A percentile compares a stretch with the other conserved stretches of the same genome.
Evolutionary conservation across 2,329 filamentous ascomycete species (phyloP).

Genomic region (Bimuria novae-zelandiae): DNA sequence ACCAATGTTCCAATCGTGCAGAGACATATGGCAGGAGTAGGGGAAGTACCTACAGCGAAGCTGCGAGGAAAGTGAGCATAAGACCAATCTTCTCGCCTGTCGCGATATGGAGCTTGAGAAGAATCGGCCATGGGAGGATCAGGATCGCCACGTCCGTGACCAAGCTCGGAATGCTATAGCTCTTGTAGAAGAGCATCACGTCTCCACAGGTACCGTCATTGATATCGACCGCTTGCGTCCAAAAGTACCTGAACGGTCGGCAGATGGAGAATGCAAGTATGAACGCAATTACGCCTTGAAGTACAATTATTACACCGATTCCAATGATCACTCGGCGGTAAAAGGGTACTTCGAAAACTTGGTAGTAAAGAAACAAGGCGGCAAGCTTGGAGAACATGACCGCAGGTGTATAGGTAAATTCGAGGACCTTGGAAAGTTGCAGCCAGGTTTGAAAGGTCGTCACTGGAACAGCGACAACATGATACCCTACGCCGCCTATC

Average conservation of each 20-base stretch:
- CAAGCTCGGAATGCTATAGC: constrained; percentile 14
- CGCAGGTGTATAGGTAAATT: constrained; percentile 16
- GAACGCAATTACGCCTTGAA: constrained; percentile 12
- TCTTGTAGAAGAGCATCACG: constrained; percentile 14
- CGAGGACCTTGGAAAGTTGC: constrained; percentile 14
- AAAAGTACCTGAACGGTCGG: constrained; percentile 15
- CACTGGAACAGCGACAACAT: constrained; percentile 5
- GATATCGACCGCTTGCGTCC: constrained; percentile 10
- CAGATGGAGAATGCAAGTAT: constrained; percentile 13
- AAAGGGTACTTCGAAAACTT: constrained; percentile 7
- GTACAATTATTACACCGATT: constrained; percentile 9
- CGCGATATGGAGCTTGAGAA: neutral
- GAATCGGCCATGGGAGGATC: constrained; percentile 11
- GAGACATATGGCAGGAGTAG: too few relatives aligned
- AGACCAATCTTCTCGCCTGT: neutral
- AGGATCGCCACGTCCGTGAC: constrained; percentile 13
- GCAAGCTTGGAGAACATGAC: constrained; percentile 16
- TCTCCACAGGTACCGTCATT: constrained; percentile 10
- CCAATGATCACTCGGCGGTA: constrained; percentile 10
- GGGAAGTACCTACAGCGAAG: constrained; percentile 3
- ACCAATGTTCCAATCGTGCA: too few relatives aligned
- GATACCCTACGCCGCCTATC: constrained; percentile 12
- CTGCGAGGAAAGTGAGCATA: constrained; percentile 4
- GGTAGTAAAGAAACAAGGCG: constrained; percentile 13
- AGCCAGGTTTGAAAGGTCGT: constrained; percentile 13